Evolutionary conservation across 2,329 filamentous ascomycete species (phyloP), one percentile per base, ranked within the genome.

Genomic region (Arachnomyces sp.): DNA sequence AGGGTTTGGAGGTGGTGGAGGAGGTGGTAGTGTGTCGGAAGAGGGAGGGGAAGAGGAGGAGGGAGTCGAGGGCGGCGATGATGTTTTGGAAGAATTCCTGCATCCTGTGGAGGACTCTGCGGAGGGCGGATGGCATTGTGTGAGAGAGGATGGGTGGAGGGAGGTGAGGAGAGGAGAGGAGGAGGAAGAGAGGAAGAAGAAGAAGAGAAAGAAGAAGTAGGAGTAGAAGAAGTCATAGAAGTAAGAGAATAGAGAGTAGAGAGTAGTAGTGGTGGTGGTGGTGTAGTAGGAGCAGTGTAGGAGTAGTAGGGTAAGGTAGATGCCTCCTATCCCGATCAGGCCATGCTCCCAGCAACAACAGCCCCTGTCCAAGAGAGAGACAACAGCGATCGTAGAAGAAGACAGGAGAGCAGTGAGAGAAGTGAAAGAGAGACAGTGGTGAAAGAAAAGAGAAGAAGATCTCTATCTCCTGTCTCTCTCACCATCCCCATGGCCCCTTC

Each of bases 31-130:
- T 36, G 38, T 57, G 53, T 39, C 59, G 53, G 52, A 64, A 58
- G 34, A 64, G 46, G 14, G 61, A 61, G 15, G 62, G 62, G 38
- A 66, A 63, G 37, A 65, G 44, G 16, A 67, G 49, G 52, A 66
- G 59, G 13, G 56, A 58, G 44, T 67, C 63, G 41, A 69, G 48
- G 8, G 59, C 57, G 20, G 57, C 49, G 28, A 66, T 52, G 31
- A 66, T 51, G 42, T 61, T 61, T 30, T 58, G 57, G 45, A 66
- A 66, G 32, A 66, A 53, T 40, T 63, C 54, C 49, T 63, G 63
- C 56, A 66, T 52, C 41, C 59, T 56, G 42, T 60, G 61, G 51
- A 63, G 53, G 44, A 63, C 58, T 46, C 60, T 66, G 45, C 57
- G 49, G 34, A 66, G 52, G 40, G 59, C 52, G 31, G 54, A 52